A percentile compares a stretch with the other conserved stretches of the same genome.
Conservation (phyloP, 164 flowering plant species). For the Tinospora cordifolia region DNA sequence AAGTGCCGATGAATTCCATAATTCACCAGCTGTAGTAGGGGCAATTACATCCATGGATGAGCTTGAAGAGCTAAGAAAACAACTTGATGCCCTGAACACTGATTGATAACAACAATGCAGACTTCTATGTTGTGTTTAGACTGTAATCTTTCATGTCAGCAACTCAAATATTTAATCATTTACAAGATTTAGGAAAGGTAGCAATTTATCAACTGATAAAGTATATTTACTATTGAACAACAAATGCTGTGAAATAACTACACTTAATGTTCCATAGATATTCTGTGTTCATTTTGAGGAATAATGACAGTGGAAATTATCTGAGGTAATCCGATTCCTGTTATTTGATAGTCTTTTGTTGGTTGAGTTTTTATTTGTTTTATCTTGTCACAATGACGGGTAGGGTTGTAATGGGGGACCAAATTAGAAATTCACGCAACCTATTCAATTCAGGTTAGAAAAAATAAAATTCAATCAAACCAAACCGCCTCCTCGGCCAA, state of each 20-base stretch:
- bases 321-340: no score
- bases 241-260: neutral
- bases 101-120: conserved; percentile 17
- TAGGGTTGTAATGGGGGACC: no score
- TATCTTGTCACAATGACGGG: no score
- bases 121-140: neutral
- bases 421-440: no score
- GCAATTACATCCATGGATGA: conserved; percentile 37
- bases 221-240: neutral
- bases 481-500: no score
- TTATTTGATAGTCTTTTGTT: no score
- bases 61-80: conserved; percentile 77
- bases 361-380: no score
- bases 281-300: no score
- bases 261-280: neutral
- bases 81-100: conserved; percentile 86
- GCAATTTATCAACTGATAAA: neutral
- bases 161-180: neutral
- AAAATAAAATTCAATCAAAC: no score
- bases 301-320: no score
- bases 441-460: no score
- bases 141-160: neutral
- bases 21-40: conserved; percentile 20
- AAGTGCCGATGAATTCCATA: conserved; percentile 53
- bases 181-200: neutral